Conservation (phyloP, 169 alveolate genomes). For the Cryptosporidium sp. region DNA sequence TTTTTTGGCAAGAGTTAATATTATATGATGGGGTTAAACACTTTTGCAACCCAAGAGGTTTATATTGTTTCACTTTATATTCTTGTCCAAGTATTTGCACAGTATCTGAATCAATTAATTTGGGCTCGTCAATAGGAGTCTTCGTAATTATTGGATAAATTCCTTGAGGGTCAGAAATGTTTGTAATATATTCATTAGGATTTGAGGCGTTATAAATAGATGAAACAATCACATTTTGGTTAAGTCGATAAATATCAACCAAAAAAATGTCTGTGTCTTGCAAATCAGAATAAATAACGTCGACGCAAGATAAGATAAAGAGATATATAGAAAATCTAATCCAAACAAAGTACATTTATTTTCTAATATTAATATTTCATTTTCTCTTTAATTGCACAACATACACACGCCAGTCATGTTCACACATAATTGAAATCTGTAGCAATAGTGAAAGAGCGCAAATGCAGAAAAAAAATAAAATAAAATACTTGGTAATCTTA, state of each 20-base stretch:
- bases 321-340: background rate
- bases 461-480: too few relatives aligned
- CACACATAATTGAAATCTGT: background rate
- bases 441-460: background rate
- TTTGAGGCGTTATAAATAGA: conserved; percentile 47
- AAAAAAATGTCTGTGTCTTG: background rate
- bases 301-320: background rate
- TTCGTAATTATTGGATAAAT: conserved; percentile 25
- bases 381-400: background rate
- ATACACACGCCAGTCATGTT: background rate
- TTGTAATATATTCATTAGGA: conserved; percentile 36
- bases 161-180: conserved; percentile 45
- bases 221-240: conserved; percentile 1
- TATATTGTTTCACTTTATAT: background rate
- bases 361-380: background rate
- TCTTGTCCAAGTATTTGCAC: conserved; percentile 49
- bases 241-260: conserved; percentile 36
- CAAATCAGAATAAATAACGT: background rate
- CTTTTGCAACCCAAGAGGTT: conserved; percentile 35
- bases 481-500: too few relatives aligned
- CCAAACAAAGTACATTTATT: background rate
- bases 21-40: conserved; percentile 55
- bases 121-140: conserved; percentile 39
- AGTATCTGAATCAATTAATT: conserved; percentile 1
- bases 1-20: conserved; percentile 41